Evolutionary conservation across 257 asterid species (phyloP), one percentile per base, ranked within the genome.

Genomic region (Fraxinus anomala): DNA sequence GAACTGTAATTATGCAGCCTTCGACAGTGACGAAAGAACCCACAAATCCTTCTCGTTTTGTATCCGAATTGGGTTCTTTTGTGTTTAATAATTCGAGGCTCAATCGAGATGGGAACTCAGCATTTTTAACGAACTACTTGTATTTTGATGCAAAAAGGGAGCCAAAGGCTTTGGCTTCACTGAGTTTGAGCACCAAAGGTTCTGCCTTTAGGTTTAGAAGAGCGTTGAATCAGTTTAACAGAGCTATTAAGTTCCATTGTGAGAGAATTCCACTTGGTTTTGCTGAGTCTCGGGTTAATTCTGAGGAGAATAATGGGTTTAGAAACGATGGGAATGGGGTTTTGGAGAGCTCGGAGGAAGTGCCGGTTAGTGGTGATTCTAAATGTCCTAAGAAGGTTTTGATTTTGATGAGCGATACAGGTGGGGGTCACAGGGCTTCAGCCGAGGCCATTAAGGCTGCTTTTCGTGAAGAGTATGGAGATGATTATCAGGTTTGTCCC

Each of bases 401-500:
- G 81, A 96, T 93, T 30, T 85, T 96, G 93, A 96, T 93, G 99
- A 96, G 99, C 76, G 98, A 96, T 79, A 96, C 99, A 14, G 99
- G 98, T 61, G 99, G 99, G 17, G 99, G 99, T 49, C 99, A 96
- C 76, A 84, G 99, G 88, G 99, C 99, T 71, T 96, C 99, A 21
- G 99, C 99, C 2, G 99, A 96, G 90, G 99, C 99, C 68, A 96
- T 96, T 82, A 96, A 80, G 86, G 87, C 97, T n/a, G 95, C 99
- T 74, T 96, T 93, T 73, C 77, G 34, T 73, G 96, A 93, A 81
- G 94, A 92, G 80, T 96, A 79, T 78, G 98, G 98, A 74, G 97
- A 96, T 31, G 90, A 91, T 19, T 96, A 96, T 73, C 97, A 93
- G 99, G 99, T 96, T 17, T 12, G 74, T 67, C 44, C 76, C 77